Evolutionary conservation across 139 green algal species (phyloP).

Genomic region (Dunaliella primolecta): DNA sequence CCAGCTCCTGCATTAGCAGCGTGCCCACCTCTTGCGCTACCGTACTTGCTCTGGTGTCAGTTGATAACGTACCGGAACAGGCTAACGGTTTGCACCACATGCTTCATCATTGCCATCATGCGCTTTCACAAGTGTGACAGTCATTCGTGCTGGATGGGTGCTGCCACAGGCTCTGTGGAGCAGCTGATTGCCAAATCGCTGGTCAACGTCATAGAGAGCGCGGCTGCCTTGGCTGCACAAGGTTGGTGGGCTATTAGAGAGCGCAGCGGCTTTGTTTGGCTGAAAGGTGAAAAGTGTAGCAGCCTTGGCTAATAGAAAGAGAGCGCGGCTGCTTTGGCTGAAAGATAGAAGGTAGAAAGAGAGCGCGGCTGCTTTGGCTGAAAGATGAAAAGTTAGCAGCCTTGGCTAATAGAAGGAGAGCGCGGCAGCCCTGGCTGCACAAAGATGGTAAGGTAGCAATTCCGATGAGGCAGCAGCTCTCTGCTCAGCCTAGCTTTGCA

Average conservation of each 20-base stretch:
- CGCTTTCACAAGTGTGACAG: too few relatives aligned
- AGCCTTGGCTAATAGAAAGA: neutral
- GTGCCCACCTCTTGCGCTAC: neutral
- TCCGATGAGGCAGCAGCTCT: too few relatives aligned
- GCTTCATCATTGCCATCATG: too few relatives aligned
- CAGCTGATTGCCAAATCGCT: conserved; percentile 9
- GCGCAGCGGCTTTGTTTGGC: too few relatives aligned
- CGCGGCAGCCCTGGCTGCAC: too few relatives aligned
- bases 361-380: neutral
- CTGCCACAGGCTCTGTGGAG: conserved; percentile 3
- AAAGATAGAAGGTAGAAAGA: neutral
- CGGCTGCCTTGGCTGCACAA: neutral
- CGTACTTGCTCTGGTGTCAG: too few relatives aligned
- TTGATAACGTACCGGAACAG: too few relatives aligned
- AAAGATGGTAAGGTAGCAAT: too few relatives aligned
- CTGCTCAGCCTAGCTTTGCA: too few relatives aligned
- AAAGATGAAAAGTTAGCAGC: neutral
- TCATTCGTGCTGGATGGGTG: too few relatives aligned
- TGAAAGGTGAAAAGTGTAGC: neutral
- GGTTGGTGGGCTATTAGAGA: neutral
- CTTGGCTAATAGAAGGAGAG: neutral
- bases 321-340: neutral
- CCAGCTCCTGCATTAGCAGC: neutral
- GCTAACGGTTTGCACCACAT: too few relatives aligned
- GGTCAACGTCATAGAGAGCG: neutral